Conservation (phyloP, 192 early-diverging fungal genomes). For the Mortierella alpina region DNA sequence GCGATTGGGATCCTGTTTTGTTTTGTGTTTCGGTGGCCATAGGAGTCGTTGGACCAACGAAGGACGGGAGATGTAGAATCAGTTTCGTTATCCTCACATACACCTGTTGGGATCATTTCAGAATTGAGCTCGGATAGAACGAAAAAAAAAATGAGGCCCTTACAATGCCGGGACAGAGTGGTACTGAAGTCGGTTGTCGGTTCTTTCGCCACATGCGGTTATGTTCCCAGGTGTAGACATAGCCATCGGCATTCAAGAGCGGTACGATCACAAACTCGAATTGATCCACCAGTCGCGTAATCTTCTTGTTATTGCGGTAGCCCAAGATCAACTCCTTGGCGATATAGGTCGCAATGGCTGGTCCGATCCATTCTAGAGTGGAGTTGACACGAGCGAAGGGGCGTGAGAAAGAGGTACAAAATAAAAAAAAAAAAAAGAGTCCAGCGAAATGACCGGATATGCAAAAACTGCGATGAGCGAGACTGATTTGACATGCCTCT, state of each 20-base stretch:
- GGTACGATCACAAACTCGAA: conserved; percentile 60
- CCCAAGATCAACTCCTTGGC: conserved; percentile 51
- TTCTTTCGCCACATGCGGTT: conserved; percentile 64
- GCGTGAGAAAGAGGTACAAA: not conserved
- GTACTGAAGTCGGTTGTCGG: conserved; percentile 51
- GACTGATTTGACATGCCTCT: not conserved
- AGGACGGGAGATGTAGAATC: not conserved
- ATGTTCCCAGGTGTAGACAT: conserved; percentile 53
- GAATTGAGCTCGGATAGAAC: not conserved
- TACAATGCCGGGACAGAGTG: conserved; percentile 53
- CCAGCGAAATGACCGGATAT: too few relatives aligned
- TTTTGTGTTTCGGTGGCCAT: not conserved
- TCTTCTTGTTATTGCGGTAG: conserved; percentile 37
- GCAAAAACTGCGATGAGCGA: not conserved
- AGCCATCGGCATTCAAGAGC: conserved; percentile 61
- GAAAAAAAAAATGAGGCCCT: not conserved
- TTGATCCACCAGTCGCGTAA: conserved; percentile 47
- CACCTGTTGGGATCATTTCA: not conserved
- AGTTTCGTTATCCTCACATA: not conserved
- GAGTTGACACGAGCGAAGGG: not conserved
- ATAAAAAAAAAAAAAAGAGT: not conserved
- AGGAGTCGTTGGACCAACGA: not conserved
- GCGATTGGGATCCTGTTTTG: conserved; percentile 37
- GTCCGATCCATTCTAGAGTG: conserved; percentile 39
- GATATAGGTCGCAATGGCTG: conserved; percentile 55